A percentile compares a stretch with the other conserved stretches of the same genome.
Conservation (phyloP, 2,329 filamentous ascomycete species). For the Pseudogymnoascus sp. region DNA sequence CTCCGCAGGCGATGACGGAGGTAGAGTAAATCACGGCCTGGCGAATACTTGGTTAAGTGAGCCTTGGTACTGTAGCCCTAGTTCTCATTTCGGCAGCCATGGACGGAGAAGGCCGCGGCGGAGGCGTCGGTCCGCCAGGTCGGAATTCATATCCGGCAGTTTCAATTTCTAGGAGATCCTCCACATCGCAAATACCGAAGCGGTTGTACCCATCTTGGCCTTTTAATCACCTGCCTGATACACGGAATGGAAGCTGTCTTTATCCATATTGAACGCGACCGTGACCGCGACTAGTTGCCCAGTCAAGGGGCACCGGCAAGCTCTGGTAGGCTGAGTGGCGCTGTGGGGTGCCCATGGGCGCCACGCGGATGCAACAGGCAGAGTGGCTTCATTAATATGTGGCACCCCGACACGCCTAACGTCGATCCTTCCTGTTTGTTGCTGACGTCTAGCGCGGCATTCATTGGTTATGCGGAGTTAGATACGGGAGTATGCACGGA, state of each 20-base stretch:
- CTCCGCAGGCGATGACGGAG: background rate
- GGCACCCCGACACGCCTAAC: background rate
- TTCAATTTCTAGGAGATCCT: background rate
- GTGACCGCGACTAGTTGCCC: background rate
- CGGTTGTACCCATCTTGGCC: background rate
- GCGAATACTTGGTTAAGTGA: too few species aligned
- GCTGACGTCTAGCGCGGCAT: background rate
- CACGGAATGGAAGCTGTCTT: background rate
- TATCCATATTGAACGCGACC: background rate
- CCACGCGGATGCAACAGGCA: slow-evolving; percentile 2
- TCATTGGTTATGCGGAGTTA: background rate
- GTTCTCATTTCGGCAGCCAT: background rate
- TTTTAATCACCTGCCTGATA: background rate
- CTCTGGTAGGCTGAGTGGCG: background rate
- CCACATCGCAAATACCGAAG: background rate
- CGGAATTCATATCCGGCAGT: background rate
- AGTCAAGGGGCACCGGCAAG: background rate
- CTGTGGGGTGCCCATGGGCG: background rate
- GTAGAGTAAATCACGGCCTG: background rate
- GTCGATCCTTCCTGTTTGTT: background rate
- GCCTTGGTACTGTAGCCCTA: background rate
- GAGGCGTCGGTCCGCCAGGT: background rate
- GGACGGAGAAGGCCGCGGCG: background rate
- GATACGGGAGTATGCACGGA: background rate
- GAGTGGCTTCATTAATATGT: background rate